Evolutionary conservation across 139 green algal species (phyloP), one percentile per base, ranked within the genome.

Genomic region (Eudorina sp.): DNA sequence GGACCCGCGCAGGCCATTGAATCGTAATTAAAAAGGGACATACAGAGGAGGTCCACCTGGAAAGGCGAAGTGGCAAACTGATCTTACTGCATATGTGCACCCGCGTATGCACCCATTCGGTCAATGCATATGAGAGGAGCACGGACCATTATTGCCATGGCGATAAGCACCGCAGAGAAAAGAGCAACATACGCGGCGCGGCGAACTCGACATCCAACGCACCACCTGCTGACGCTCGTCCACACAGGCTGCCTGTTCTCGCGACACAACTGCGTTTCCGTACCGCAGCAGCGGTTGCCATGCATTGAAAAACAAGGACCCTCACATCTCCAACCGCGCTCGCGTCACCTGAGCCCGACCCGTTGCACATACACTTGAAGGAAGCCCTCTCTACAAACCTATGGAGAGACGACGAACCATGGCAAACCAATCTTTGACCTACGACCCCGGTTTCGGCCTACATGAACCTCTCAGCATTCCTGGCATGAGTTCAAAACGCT

Each of bases 21-120:
- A 81, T 81, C 7, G 72, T 80, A 80, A 73, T 73, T n/a, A n/a
- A 81, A 64, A 81, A 81, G 46, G 64, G 73, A 62, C 29, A 81
- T 48, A 81, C 46, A 81, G 45, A 62, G 73, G 29, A 60, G 40
- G 43, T 19, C 19, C 27, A 14, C 70, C 41, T 5, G 11, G 55
- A 53, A 31, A 79, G 70, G 70, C 70, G 55, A 79, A 41, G 70
- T 55, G 70, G 70, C 70, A 53, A 79, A 79, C 70, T 53, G 38
- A 79, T 43, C 40, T 79, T 79, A 79, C 70, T 79, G 70, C 38
- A 79, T 53, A 79, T 79, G 40, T 79, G 70, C 70, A 79, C 70
- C 70, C 70, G 43, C 70, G 43, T 53, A 79, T 79, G 40, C 31
- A 53, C 70, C 38, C 70, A 53, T 79, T 13, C 41, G 70, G 70